Evolutionary conservation across 2,329 filamentous ascomycete species (phyloP).

Genomic region (Fusarium austroafricanum): DNA sequence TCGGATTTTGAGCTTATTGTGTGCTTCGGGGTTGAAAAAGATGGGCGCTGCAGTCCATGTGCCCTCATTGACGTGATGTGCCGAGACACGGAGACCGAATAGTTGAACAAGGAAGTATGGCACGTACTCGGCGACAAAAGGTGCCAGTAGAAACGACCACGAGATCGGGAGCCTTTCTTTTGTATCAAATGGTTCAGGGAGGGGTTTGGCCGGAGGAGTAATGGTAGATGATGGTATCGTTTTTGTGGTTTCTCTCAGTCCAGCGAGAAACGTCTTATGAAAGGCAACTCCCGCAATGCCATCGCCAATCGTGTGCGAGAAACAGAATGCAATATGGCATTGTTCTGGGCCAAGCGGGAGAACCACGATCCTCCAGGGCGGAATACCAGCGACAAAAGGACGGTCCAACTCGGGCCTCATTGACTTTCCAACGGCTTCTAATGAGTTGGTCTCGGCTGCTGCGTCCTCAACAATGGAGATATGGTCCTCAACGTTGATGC

Average conservation of each 20-base stretch:
- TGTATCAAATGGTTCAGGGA: constrained; percentile 41
- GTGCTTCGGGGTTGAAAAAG: constrained; percentile 18
- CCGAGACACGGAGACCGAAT: constrained; percentile 28
- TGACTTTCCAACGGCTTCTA: constrained; percentile 16
- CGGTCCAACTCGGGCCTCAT: constrained; percentile 30
- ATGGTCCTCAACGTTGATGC: constrained; percentile 36
- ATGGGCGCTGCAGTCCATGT: constrained; percentile 37
- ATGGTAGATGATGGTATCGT: neutral
- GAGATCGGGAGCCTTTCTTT: constrained; percentile 40
- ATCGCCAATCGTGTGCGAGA: constrained; percentile 43
- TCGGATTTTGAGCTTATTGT: constrained; percentile 30
- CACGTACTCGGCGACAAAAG: constrained; percentile 28
- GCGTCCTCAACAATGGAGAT: constrained; percentile 19
- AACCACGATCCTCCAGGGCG: constrained; percentile 41
- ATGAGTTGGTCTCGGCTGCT: neutral
- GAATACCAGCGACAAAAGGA: constrained; percentile 30
- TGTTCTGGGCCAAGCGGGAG: constrained; percentile 15
- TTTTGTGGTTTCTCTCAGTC: neutral
- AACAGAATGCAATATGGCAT: constrained; percentile 41
- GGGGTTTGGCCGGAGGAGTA: constrained; percentile 2
- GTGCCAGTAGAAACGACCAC: constrained; percentile 39
- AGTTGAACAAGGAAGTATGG: constrained; percentile 32
- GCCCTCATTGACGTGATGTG: constrained; percentile 23
- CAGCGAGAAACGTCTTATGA: constrained; percentile 39
- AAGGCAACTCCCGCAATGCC: constrained; percentile 39